Base-by-base conservation (phyloP, 768 basidiomycete genomes). In the Hydnum rufescens region DNA sequence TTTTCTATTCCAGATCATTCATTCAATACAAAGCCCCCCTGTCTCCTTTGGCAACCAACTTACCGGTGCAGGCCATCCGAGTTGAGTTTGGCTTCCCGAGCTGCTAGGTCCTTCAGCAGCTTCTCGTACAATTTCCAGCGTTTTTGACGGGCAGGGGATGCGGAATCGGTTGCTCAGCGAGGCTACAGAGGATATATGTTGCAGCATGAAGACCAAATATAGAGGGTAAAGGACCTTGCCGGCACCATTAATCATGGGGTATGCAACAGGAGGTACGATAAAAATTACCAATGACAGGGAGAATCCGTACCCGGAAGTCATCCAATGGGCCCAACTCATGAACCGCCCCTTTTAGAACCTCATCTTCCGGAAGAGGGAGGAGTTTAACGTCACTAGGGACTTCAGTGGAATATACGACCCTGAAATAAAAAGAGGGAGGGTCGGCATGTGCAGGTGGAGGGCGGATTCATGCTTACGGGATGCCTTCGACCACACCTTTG, bases 321-420 rank as follows among this genome's bases (percentile, higher is more conserved):
- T 89, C 84, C 54, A 96, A 82, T 4, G 81, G 80, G 18, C 82
- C 78, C 4, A 97, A 72, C 65, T 97, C 90, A 59, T 84, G 80
- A 6, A 96, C 82, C 13, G 78, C 67, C 2, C 93, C 95, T 63
- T 83, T 88, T 59, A 80, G 68, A 63, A 90, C 92, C 64, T 97
- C 90, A 58, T 89, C 85, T 53, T 95, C 88, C 0, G 86, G 76
- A 0, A 97, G 70, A 2, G 93, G 95, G 6, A 96, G 74, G 2
- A 97, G 70, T 58, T 82, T 83, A 51, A 97, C 77, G 54, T 90
- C 81, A 2, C 82, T 73, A 0, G 89, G 89, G 4, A 87, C 82
- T 64, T 97, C 95, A 6, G 92, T 95, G 3, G 89, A 93, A 66
- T 93, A 97, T 6, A 96, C 88, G 6, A 92, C 89, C 4, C 55